Evolutionary conservation across 345 rosid species (phyloP).

Genomic region (Chamaenerion angustifolium): DNA sequence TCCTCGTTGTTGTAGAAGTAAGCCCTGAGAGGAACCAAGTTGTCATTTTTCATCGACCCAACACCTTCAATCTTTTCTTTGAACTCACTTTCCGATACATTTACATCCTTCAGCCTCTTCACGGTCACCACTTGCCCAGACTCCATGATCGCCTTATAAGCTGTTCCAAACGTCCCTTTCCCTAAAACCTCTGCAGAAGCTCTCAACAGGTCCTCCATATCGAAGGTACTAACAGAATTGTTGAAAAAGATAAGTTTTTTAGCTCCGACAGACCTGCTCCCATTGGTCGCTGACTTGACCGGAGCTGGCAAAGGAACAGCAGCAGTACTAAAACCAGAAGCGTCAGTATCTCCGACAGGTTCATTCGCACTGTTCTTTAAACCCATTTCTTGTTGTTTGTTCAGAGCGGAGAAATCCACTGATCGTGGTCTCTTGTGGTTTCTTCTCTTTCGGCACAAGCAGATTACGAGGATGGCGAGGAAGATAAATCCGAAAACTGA

Average conservation of each 20-base stretch:
- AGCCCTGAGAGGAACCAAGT: constrained; percentile 78
- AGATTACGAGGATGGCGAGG: constrained; percentile 14
- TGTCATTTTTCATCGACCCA: constrained; percentile 82
- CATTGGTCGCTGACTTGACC: constrained; percentile 16
- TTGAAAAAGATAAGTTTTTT: constrained; percentile 70
- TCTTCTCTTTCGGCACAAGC: constrained; percentile 15
- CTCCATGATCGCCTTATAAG: constrained; percentile 89
- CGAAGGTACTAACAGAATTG: constrained; percentile 50
- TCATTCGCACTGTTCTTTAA: constrained; percentile 12
- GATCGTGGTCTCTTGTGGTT: constrained; percentile 21
- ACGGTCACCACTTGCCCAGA: constrained; percentile 62
- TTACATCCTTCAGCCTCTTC: constrained; percentile 91
- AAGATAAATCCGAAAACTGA: constrained; percentile 19
- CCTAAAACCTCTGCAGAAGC: constrained; percentile 98
- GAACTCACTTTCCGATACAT: constrained; percentile 52
- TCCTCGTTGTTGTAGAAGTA: constrained; percentile 85
- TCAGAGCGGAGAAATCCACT: constrained; percentile 18
- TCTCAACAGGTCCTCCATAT: constrained; percentile 83
- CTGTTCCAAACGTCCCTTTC: constrained; percentile 94
- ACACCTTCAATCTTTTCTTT: constrained; percentile 74
- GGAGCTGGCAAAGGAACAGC: constrained; percentile 16
- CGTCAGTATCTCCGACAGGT: constrained; percentile 12
- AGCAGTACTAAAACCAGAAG: constrained; percentile 5
- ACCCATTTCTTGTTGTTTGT: constrained; percentile 25
- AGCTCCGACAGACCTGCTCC: constrained; percentile 18